Conservation (phyloP, 2,329 filamentous ascomycete genomes). For the Xylaria sp. region DNA sequence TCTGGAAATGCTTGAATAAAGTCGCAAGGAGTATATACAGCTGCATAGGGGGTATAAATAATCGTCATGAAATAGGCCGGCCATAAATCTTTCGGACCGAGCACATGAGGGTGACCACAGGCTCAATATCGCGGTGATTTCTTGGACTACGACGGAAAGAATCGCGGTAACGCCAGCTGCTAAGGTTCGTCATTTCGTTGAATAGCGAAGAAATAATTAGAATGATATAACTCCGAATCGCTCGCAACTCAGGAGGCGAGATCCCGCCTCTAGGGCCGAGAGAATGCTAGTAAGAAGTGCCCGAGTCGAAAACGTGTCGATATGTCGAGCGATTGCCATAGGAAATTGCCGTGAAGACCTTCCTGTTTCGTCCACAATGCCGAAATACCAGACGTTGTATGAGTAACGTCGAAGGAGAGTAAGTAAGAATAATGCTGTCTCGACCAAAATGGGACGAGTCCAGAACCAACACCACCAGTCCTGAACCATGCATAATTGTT, state of each 20-base stretch:
- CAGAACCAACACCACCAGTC: conserved; percentile 37
- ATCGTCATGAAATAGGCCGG: conserved; percentile 31
- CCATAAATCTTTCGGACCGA: conserved; percentile 32
- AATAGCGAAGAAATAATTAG: conserved; percentile 26
- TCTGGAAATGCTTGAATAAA: conserved; percentile 31
- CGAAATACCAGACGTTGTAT: conserved; percentile 35
- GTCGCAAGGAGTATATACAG: conserved; percentile 27
- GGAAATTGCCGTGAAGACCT: conserved; percentile 26
- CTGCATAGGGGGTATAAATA: conserved; percentile 30
- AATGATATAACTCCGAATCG: conserved; percentile 36
- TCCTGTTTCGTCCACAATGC: conserved; percentile 26
- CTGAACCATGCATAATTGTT: conserved; percentile 35
- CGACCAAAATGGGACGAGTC: conserved; percentile 35
- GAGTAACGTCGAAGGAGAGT: conserved; percentile 32
- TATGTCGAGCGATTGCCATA: conserved; percentile 24
- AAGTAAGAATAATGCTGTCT: conserved; percentile 39
- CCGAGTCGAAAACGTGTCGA: conserved; percentile 23
- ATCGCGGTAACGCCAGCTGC: conserved; percentile 28
- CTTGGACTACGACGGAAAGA: conserved; percentile 23
- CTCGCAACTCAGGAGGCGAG: conserved; percentile 34
- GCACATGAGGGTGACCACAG: conserved; percentile 35
- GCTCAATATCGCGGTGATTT: conserved; percentile 35
- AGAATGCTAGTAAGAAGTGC: conserved; percentile 34
- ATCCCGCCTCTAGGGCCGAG: conserved; percentile 34
- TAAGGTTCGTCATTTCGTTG: conserved; percentile 37